A percentile compares a stretch with the other conserved stretches of the same genome.
Conservation (phyloP, 2,329 filamentous ascomycete genomes). For the Sporothrix pseudoabietina region DNA sequence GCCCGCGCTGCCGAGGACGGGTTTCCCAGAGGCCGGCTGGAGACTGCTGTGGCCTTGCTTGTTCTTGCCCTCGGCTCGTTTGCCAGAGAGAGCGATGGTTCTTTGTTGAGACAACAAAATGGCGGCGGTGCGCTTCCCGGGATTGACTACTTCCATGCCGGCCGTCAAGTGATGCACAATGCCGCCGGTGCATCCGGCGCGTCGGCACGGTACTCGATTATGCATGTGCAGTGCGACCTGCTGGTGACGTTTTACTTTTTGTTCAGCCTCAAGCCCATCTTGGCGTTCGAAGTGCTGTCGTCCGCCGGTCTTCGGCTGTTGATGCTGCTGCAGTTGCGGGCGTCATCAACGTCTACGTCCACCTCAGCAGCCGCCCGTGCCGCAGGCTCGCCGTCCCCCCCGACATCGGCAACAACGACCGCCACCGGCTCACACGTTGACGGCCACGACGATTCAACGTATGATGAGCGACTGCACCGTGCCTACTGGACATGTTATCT, state of each 20-base stretch:
- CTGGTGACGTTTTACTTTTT: slow-evolving; percentile 34
- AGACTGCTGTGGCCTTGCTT: slow-evolving; percentile 32
- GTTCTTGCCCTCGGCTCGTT: slow-evolving; percentile 33
- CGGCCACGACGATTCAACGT: slow-evolving; percentile 20
- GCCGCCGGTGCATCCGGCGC: slow-evolving; percentile 6
- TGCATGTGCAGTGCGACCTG: slow-evolving; percentile 33
- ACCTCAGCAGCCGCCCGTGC: neutral
- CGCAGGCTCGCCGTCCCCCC: neutral
- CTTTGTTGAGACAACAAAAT: neutral
- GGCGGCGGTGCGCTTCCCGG: slow-evolving; percentile 30
- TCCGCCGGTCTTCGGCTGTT: slow-evolving; percentile 25
- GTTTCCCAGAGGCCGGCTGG: slow-evolving; percentile 22
- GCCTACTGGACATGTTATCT: slow-evolving; percentile 38
- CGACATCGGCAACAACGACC: neutral
- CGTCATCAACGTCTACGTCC: neutral
- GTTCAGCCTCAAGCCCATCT: slow-evolving; percentile 34
- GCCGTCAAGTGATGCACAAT: slow-evolving; percentile 28
- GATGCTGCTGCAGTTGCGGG: slow-evolving; percentile 29
- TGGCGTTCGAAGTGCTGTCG: slow-evolving; percentile 34
- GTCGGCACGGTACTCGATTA: slow-evolving; percentile 27
- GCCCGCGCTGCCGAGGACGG: slow-evolving; percentile 24
- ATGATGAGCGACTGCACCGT: slow-evolving; percentile 33
- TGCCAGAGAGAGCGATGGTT: slow-evolving; percentile 16
- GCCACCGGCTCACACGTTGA: neutral
- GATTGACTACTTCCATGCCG: slow-evolving; percentile 33